Evolutionary conservation across 306 rosid genomes (phyloP), one percentile per base, ranked within the genome.

Genomic region (Sphenostylis stenocarpa): DNA sequence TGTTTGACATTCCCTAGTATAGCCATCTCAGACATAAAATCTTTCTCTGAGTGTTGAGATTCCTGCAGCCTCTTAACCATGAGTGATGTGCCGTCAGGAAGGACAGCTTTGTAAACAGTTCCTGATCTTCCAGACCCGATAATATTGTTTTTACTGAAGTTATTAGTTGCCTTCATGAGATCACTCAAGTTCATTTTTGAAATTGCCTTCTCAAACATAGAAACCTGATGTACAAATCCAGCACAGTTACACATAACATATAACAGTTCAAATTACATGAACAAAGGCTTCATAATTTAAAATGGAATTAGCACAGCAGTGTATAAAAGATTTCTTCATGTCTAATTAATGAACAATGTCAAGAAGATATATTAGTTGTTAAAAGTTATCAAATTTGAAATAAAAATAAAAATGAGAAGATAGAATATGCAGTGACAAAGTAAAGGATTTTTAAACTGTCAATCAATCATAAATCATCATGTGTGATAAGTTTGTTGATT

Each of bases 21-120:
- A 52, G 85, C 51, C 98, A 94, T 94, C 90, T 94, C 97, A 2
- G 97, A 85, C 61, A 69, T 2, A 77, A 94, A 94, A 75, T 88
- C 98, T 74, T 91, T 90, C 86, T 91, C 96, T 21, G 93, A 84
- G 88, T 83, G 86, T 58, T 90, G 98, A 81, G 97, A 91, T 76
- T 94, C 88, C 84, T 87, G 93, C 86, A 94, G 83, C 86, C 98
- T 86, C 92, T 94, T 94, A 70, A 94, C 90, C 97, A 87, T 90
- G 68, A 94, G 83, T 43, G 86, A 64, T 60, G 93, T 80, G 53
- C 98, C 96, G 33, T 90, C 87, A 2, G 73, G 82, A 34, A 94
- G 92, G 67, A 86, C 91, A 70, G 94, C 98, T 72, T 89, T 90
- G 84, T 87, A 94, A 75, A 88, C 36, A 6, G 97, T 79, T 81